Base-by-base conservation (phyloP, 768 basidiomycete species). In the Imleria badia region DNA sequence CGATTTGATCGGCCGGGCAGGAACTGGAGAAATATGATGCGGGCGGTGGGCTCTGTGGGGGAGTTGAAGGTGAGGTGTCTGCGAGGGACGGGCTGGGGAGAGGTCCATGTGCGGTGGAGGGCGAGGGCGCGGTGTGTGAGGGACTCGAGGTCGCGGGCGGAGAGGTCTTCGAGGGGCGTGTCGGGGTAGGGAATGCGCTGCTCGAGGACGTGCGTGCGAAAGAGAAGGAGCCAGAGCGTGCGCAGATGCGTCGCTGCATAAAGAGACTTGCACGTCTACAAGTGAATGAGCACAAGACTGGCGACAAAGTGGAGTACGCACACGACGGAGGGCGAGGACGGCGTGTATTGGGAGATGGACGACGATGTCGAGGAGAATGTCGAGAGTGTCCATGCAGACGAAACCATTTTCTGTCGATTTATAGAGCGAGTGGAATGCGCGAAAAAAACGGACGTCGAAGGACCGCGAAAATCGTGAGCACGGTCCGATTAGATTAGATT, bases 61-160 rank as follows among this genome's bases (percentile, higher is more conserved):
- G 67, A 54, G 51, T 45, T 53, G 56, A 75, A 59, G 12, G 72
- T 55, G 39, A 66, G 19, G 22, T 65, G 60, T 14, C 65, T 64
- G 31, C 63, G 64, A 3, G 70, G 60, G 9, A 55, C 52, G 2
- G 83, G 83, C 2, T 58, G 58, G 0, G 69, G 61, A 0, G 77
- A 73, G 1, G 67, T 73, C 86, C 86, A 88, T 55, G 78, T 81
- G 9, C 60, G 70, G 30, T 74, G 79, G 4, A 81, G 72, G 3
- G 64, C 59, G 29, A 83, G 59, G 3, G 82, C 77, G 31, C 69
- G 69, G 6, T 61, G 52, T 7, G 75, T 69, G 52, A 73, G 64
- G 2, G 51, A 30, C 56, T 87, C 85, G 31, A 87, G 72, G 13
- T 81, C 75, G 1, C 34, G 35, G 1, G 79, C 66, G 5, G 71